Conservation (phyloP, 331 rosid genomes). For the Malus hybrid region DNA sequence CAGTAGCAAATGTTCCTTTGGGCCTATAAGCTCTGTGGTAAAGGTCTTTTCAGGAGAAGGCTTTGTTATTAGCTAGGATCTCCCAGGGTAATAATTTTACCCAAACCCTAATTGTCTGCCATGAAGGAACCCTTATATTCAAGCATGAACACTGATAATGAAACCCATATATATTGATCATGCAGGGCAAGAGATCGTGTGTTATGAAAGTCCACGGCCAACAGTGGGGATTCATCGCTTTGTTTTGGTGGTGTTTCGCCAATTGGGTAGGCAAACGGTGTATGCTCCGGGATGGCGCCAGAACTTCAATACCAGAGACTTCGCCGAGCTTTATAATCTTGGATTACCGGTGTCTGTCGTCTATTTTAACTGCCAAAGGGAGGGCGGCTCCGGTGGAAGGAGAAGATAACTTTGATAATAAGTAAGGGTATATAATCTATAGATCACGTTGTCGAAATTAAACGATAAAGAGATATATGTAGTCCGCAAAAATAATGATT, state of each 20-base stretch:
- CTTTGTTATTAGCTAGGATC: no score
- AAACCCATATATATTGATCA: neutral
- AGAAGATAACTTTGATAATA: slow-evolving; percentile 14
- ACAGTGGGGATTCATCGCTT: slow-evolving; percentile 71
- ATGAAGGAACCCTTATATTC: no score
- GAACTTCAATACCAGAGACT: slow-evolving; percentile 66
- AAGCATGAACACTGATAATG: neutral
- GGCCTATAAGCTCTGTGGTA: no score
- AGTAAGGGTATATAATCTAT: neutral
- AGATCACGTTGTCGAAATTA: neutral
- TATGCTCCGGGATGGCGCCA: slow-evolving; percentile 93
- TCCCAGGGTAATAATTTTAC: no score
- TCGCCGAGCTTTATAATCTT: slow-evolving; percentile 80
- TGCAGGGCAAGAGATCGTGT: slow-evolving; percentile 60
- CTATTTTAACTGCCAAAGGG: slow-evolving; percentile 73
- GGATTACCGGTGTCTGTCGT: slow-evolving; percentile 69
- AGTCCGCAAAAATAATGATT: no score
- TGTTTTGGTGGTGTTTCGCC: slow-evolving; percentile 57
- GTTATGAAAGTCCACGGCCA: slow-evolving; percentile 73
- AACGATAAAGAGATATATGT: no score
- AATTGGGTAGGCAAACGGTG: slow-evolving; percentile 66
- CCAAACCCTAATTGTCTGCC: no score
- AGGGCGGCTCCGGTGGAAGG: slow-evolving; percentile 74
- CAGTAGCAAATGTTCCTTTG: no score
- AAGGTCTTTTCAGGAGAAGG: no score